phyloP scores from a whole-genome alignment of 1,284 basidiomycete genomes.

The Fomitopsis palustris region DNA sequence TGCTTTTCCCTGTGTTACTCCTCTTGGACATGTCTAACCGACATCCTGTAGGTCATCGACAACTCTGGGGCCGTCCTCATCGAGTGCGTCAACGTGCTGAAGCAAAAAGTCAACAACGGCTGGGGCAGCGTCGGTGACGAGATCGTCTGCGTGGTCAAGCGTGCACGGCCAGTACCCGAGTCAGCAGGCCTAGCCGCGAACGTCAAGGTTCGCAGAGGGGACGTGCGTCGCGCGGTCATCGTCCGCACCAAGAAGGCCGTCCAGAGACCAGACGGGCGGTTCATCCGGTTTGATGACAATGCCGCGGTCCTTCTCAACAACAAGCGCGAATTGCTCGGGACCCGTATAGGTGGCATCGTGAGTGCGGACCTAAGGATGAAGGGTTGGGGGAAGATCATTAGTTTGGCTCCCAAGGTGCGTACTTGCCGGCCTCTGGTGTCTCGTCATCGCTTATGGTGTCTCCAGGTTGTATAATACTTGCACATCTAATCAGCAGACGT shows the following conservation, averaged over 20 bases:
- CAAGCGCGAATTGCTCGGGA: slow-evolving; percentile 96
- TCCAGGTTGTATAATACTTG: slow-evolving; percentile 3
- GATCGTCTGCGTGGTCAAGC: slow-evolving; percentile 95
- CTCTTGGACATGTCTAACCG: not conserved
- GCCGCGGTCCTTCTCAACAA: slow-evolving; percentile 95
- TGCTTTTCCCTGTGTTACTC: slow-evolving; percentile 8
- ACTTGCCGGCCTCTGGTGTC: not conserved
- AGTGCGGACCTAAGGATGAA: slow-evolving; percentile 87
- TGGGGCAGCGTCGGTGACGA: slow-evolving; percentile 88
- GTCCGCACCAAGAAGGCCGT: slow-evolving; percentile 88
- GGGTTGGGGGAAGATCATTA: slow-evolving; percentile 95
- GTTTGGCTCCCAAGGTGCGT: slow-evolving; percentile 85
- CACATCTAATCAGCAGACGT: not conserved
- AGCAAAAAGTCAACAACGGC: slow-evolving; percentile 92
- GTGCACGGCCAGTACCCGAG: slow-evolving; percentile 80
- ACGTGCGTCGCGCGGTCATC: slow-evolving; percentile 92
- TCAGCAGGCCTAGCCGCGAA: slow-evolving; percentile 60
- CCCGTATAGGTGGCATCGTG: slow-evolving; percentile 91
- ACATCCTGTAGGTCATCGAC: slow-evolving; percentile 77
- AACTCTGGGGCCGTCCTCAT: slow-evolving; percentile 97
- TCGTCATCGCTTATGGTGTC: not conserved
- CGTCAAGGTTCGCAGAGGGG: slow-evolving; percentile 87
- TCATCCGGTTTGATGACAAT: slow-evolving; percentile 95
- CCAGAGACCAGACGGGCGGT: slow-evolving; percentile 82
- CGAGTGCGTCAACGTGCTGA: slow-evolving; percentile 96